phyloP scores from a whole-genome alignment of 2,329 filamentous ascomycete species.

The Trichoderma sp. region DNA sequence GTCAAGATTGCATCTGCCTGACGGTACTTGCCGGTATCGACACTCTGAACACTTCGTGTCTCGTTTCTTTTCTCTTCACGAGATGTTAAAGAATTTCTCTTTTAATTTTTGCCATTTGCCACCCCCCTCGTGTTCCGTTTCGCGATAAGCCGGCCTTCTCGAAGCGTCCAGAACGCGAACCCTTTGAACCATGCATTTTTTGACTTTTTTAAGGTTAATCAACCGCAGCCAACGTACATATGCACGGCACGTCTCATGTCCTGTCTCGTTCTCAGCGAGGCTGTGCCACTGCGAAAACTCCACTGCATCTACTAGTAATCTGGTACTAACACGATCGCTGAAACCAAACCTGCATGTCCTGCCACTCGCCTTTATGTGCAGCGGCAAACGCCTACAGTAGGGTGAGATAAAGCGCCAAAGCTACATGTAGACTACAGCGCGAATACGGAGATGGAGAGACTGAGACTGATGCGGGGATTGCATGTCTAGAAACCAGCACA shows the following conservation, averaged over 20 bases:
- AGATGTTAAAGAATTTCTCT: not conserved
- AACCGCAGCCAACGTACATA: not conserved
- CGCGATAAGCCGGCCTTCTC: not conserved
- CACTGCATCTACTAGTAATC: not conserved
- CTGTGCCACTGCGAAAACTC: not conserved
- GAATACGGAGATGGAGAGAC: not conserved
- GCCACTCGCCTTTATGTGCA: not conserved
- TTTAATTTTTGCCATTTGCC: not conserved
- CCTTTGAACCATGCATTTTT: not conserved
- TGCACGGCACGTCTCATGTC: not conserved
- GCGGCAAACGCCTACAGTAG: not conserved
- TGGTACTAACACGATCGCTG: not conserved
- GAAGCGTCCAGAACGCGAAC: not conserved
- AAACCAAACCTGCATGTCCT: not conserved
- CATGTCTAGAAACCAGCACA: not conserved
- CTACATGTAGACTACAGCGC: not conserved
- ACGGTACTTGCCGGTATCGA: not conserved
- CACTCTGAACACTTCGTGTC: not conserved
- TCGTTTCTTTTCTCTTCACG: not conserved
- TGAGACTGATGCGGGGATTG: not conserved
- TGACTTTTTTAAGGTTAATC: not conserved
- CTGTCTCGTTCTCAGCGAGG: not conserved
- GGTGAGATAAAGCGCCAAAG: not conserved
- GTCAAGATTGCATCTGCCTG: slow-evolving; percentile 11
- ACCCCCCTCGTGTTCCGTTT: not conserved